Evolutionary conservation across 139 green algal species (phyloP).

Genomic region (Microglena sp.): DNA sequence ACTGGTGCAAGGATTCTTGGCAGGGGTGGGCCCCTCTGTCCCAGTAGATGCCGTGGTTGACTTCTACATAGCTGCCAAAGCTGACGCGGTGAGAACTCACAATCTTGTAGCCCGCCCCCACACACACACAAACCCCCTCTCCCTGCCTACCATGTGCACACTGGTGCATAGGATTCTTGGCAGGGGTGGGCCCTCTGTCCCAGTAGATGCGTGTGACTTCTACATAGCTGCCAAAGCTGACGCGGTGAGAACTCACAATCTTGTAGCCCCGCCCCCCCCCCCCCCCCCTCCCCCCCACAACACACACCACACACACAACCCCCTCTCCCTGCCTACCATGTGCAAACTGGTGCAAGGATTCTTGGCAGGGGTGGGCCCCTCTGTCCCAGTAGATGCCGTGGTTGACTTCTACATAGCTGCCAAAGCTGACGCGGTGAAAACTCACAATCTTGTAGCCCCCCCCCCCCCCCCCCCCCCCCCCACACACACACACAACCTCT

Average conservation of each 20-base stretch:
- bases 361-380: conserved; percentile 38
- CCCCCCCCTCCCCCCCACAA: no score
- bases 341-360: conserved; percentile 64
- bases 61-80: conserved; percentile 82
- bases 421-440: conserved; percentile 60
- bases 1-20: conserved; percentile 74
- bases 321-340: no score
- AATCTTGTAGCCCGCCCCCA: no score
- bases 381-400: conserved; percentile 58
- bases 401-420: conserved; percentile 90
- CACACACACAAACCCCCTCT: no score
- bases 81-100: conserved; percentile 47
- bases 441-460: not conserved
- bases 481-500: no score
- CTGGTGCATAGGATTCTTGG: conserved; percentile 77
- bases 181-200: conserved; percentile 21
- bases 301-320: no score
- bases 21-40: conserved; percentile 16
- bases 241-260: no score
- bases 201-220: conserved; percentile 82
- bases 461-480: no score
- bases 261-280: no score
- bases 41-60: conserved; percentile 78
- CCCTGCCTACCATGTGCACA: no score
- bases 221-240: conserved; percentile 76